phyloP scores from a whole-genome alignment of 768 basidiomycete species.

The Phanerochaete carnosa region DNA sequence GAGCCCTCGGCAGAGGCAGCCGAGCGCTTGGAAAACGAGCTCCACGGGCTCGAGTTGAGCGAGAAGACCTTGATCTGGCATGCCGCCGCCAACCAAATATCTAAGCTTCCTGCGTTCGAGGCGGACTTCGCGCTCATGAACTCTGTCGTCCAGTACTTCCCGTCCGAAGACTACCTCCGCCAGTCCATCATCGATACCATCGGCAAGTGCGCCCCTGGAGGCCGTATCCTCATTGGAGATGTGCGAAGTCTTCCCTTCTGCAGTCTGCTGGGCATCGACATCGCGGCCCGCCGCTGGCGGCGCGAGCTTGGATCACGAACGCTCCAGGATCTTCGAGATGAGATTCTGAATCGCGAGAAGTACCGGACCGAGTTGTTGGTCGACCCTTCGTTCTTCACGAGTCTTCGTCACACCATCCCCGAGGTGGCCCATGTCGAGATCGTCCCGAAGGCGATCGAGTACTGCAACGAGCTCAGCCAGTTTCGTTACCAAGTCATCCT shows the following conservation, averaged over 20 bases:
- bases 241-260: neutral
- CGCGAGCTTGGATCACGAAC: neutral
- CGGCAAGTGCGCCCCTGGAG: neutral
- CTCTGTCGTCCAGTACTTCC: neutral
- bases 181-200: neutral
- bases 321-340: neutral
- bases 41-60: neutral
- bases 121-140: neutral
- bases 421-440: neutral
- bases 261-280: neutral
- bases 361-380: neutral
- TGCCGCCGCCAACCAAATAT: neutral
- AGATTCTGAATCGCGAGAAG: neutral
- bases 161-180: neutral
- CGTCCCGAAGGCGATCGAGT: neutral
- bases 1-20: neutral
- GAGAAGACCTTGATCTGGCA: neutral
- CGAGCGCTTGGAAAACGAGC: neutral
- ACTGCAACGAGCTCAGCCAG: neutral
- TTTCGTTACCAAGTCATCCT: neutral
- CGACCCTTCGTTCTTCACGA: neutral
- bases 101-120: neutral
- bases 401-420: neutral
- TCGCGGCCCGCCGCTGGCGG: neutral
- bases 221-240: neutral